A percentile compares a stretch with the other conserved stretches of the same genome.
Conservation (phyloP, 192 early-diverging fungal genomes). For the Coemansia umbellata region DNA sequence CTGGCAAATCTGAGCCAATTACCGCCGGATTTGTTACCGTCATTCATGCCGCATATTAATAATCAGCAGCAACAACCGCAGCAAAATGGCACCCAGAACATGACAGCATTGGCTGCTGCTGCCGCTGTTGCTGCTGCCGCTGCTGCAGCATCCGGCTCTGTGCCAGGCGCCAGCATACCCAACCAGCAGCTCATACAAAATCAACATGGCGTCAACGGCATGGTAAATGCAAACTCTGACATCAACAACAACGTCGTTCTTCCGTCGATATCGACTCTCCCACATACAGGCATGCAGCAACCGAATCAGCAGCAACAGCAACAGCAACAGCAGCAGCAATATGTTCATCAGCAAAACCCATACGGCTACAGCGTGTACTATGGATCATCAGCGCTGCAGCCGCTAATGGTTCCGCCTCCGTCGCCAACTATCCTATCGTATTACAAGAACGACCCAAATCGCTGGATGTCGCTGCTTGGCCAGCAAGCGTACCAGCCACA, state of each 20-base stretch:
- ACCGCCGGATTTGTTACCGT: slow-evolving; percentile 39
- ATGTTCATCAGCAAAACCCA: slow-evolving; percentile 3
- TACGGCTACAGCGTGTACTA: slow-evolving; percentile 26
- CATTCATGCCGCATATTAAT: slow-evolving; percentile 23
- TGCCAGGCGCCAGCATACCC: slow-evolving; percentile 8
- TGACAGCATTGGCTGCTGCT: slow-evolving; percentile 28
- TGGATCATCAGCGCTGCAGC: slow-evolving; percentile 26
- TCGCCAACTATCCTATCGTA: slow-evolving; percentile 54
- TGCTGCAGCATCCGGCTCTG: background rate
- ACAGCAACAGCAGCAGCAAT: slow-evolving; percentile 11
- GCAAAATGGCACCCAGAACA: slow-evolving; percentile 10
- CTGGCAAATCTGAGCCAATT: slow-evolving; percentile 39
- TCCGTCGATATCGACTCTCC: slow-evolving; percentile 13
- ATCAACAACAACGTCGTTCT: slow-evolving; percentile 9
- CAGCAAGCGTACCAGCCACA: slow-evolving; percentile 39
- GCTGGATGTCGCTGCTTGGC: slow-evolving; percentile 43
- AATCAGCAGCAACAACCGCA: slow-evolving; percentile 18
- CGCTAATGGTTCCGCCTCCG: slow-evolving; percentile 50
- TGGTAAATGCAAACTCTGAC: background rate
- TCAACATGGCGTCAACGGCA: background rate
- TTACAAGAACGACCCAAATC: slow-evolving; percentile 43
- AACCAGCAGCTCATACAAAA: background rate
- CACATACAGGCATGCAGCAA: slow-evolving; percentile 11
- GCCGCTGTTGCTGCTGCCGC: slow-evolving; percentile 16
- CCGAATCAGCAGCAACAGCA: slow-evolving; percentile 4